A percentile compares a stretch with the other conserved stretches of the same genome.
phyloP scores from a whole-genome alignment of 164 flowering plant genomes.

The Stephania cephalantha region DNA sequence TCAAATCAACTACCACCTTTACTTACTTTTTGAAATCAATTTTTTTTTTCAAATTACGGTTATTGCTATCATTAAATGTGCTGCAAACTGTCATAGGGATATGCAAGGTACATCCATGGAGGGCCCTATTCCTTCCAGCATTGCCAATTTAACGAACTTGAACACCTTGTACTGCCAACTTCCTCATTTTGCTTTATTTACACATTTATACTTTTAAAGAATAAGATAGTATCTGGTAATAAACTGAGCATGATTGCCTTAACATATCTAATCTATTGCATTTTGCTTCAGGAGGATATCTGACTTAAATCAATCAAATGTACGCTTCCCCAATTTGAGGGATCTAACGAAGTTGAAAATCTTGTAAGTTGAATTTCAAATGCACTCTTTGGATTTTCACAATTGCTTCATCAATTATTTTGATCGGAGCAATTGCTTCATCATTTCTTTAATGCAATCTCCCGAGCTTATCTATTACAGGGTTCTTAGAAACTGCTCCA shows the following conservation, averaged over 20 bases:
- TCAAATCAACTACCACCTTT: not conserved
- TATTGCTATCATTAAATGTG: not conserved
- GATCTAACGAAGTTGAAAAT: conserved; percentile 24
- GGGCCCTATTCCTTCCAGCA: conserved; percentile 72
- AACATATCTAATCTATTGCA: conserved; percentile 5
- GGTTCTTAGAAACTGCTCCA: conserved; percentile 59
- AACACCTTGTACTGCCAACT: conserved; percentile 40
- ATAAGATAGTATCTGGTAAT: not conserved
- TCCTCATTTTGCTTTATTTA: not conserved
- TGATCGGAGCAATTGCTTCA: not conserved
- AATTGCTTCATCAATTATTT: not conserved
- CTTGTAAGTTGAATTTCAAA: conserved; percentile 47
- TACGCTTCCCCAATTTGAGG: conserved; percentile 47
- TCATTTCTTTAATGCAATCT: not conserved
- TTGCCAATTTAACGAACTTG: conserved; percentile 46
- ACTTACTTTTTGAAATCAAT: not conserved
- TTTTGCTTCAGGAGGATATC: conserved; percentile 59
- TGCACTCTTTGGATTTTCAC: not conserved
- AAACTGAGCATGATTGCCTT: not conserved
- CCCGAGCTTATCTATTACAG: conserved; percentile 27
- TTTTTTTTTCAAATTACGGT: not conserved
- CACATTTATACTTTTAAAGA: not conserved
- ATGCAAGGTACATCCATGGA: conserved; percentile 77
- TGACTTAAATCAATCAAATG: conserved; percentile 52
- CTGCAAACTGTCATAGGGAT: conserved; percentile 38